Conservation (phyloP, 768 basidiomycete species). For the Podaxis mareebaensis region DNA sequence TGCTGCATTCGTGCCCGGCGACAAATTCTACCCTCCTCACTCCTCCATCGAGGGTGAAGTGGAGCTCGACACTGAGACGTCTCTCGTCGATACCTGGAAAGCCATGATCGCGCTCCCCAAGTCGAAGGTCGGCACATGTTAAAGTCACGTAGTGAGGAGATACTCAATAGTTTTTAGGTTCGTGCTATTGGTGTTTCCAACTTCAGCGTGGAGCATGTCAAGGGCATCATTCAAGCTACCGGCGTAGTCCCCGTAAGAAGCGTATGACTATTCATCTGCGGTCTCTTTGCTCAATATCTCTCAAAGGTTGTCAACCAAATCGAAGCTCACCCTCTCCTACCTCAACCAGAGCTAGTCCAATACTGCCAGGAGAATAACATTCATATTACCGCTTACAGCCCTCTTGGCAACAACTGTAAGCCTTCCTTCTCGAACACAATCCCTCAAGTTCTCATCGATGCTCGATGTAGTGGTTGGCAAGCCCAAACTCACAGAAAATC, state of each 20-base stretch:
- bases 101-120: slow-evolving; percentile 72
- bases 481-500: slow-evolving; percentile 69
- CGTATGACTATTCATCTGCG: not conserved
- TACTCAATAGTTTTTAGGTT: slow-evolving; percentile 40
- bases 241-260: slow-evolving; percentile 66
- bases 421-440: not conserved
- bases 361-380: slow-evolving; percentile 73
- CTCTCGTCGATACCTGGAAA: slow-evolving; percentile 81
- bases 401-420: slow-evolving; percentile 80
- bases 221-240: slow-evolving; percentile 68
- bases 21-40: slow-evolving; percentile 55
- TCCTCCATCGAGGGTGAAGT: slow-evolving; percentile 43
- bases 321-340: slow-evolving; percentile 80
- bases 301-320: slow-evolving; percentile 70
- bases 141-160: not conserved
- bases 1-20: slow-evolving; percentile 61
- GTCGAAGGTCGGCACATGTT: slow-evolving; percentile 54
- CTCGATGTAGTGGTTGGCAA: slow-evolving; percentile 50
- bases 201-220: slow-evolving; percentile 65
- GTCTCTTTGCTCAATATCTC: not conserved
- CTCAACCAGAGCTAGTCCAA: slow-evolving; percentile 69
- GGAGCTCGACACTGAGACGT: slow-evolving; percentile 57
- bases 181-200: slow-evolving; percentile 81
- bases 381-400: slow-evolving; percentile 65
- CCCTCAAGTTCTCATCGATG: not conserved